Evolutionary conservation across 495 filamentous ascomycete species (phyloP), one percentile per base, ranked within the genome.

Genomic region (Penicillium verhagenii): DNA sequence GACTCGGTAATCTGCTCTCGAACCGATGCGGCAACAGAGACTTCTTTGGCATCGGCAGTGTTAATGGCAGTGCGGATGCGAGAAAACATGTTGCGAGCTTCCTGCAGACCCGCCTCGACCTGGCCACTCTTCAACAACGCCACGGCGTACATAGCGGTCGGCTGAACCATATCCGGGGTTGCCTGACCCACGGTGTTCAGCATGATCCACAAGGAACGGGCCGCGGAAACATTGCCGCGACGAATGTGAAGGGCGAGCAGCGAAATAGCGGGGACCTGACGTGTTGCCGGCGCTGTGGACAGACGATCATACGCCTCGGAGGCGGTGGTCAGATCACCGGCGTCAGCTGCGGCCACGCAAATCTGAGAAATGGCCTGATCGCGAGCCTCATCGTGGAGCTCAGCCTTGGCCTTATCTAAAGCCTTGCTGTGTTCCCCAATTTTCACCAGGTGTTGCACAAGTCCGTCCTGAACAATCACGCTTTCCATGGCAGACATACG

Each of bases 1-100:
- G 85, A 89, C 66, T 97, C 93, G 60, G 96, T 93, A 45, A 96
- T 87, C 70, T 92, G 86, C 58, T 93, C 91, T 25, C 80, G 71
- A 46, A 86, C 65, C 25, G 58, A 59, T 44, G 76, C 46, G 47
- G 56, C 54, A 54, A 57, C 59, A 20, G 65, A 75, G 46, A 35
- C 23, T 28, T 71, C 39, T n/a, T 57, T 52, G 21, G 60, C 50
- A 50, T 77, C 75, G 35, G 75, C 62, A 42, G 81, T 80, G 53
- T 88, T 86, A 55, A 96, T 88, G 35, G 75, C 62, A 42, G 81
- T 80, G 53, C 89, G 86, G 56, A 96, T 88, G 37, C 87, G 87
- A 53, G 81, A 73, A 67, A 96, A 96, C 86, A 94, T 91, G 65
- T 84, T 74, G 48, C 92, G 88, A 23, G 88, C 85, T 57, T 92